Base-by-base conservation (phyloP, 2,329 filamentous ascomycete genomes). In the Drechslerella stenobrocha region DNA sequence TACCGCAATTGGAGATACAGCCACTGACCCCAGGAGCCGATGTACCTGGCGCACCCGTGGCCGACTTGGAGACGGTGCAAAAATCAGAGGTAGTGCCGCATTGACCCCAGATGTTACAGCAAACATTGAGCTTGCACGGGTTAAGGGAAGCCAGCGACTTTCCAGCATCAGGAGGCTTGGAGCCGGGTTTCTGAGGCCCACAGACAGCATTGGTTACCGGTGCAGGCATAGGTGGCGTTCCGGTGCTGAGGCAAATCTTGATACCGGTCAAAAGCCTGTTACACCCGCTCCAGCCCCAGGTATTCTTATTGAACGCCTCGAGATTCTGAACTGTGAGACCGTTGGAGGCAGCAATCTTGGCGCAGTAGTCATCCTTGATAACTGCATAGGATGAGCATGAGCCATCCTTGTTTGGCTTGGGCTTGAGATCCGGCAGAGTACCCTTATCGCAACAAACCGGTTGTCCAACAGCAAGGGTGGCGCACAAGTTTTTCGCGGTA, bases 21-120 rank as follows among this genome's bases (percentile, higher is more conserved):
- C 65, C 65, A 32, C 35, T 57, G 7, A 61, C 71, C n/a, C 69
- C 72, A 7, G 70, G 70, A 18, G 47, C 42, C 2, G 63, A 51
- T 1, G 72, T 72, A 9, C 73, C 71, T 0, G 71, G 72, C 5
- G 63, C 58, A 3, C 59, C 61, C 70, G 63, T 74, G 74, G 61
- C 73, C 75, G 6, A 72, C 71, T 2, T 75, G 74, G 0, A 75
- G 61, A 1, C 53, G 11, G 71, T 74, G 71, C 80, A 82, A 70
- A 80, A 81, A 7, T 79, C 79, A 0, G 69, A 67, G 0, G 77
- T 79, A 0, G 75, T 76, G 4, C 80, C 80, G 23, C 80, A 82
- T 46, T 78, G 75, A 0, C 80, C 80, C 74, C 77, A 79, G 40
- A 75, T 73, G 59, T 78, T 75, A 67, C 78, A 79, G 70, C 78